phyloP scores from a whole-genome alignment of 495 filamentous ascomycete genomes.

The Aspergillus ostianus region DNA sequence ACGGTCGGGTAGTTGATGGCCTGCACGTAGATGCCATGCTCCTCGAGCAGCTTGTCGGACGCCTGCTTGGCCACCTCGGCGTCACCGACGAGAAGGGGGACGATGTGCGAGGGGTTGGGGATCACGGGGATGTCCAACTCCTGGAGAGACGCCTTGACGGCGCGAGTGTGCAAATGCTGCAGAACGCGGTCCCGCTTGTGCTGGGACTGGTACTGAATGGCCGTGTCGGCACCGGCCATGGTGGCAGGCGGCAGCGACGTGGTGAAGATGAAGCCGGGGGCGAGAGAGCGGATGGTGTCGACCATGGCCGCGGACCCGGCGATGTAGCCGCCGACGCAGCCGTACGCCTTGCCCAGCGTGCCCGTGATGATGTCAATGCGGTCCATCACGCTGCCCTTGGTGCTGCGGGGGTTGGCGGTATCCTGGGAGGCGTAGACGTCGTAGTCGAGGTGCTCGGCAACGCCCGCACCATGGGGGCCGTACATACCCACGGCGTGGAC shows the following conservation, averaged over 20 bases:
- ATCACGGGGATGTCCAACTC: conserved; percentile 92
- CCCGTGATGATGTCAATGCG: conserved; percentile 96
- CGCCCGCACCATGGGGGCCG: conserved; percentile 91
- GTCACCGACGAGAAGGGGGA: conserved; percentile 90
- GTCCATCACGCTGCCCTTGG: conserved; percentile 84
- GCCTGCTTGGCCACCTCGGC: conserved; percentile 91
- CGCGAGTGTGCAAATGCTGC: conserved; percentile 93
- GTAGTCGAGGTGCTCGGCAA: conserved; percentile 95
- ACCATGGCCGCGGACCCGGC: conserved; percentile 85
- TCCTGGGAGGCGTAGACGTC: conserved; percentile 55
- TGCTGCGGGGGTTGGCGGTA: conserved; percentile 60
- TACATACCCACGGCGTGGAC: conserved; percentile 99
- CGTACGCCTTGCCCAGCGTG: conserved; percentile 95
- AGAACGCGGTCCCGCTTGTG: conserved; percentile 80
- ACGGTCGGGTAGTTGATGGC: conserved; percentile 99
- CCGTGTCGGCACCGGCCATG: conserved; percentile 90
- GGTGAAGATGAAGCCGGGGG: conserved; percentile 98
- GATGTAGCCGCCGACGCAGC: conserved; percentile 96
- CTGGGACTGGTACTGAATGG: conserved; percentile 87
- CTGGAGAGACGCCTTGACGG: conserved; percentile 77
- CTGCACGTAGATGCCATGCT: conserved; percentile 94
- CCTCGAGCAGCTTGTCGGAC: conserved; percentile 80
- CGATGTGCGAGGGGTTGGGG: conserved; percentile 94
- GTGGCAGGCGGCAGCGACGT: conserved; percentile 93
- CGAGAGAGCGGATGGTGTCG: conserved; percentile 92